Evolutionary conservation across 305 asterid genomes (phyloP), one percentile per base, ranked within the genome.

Genomic region (Caryopteris hybrid): DNA sequence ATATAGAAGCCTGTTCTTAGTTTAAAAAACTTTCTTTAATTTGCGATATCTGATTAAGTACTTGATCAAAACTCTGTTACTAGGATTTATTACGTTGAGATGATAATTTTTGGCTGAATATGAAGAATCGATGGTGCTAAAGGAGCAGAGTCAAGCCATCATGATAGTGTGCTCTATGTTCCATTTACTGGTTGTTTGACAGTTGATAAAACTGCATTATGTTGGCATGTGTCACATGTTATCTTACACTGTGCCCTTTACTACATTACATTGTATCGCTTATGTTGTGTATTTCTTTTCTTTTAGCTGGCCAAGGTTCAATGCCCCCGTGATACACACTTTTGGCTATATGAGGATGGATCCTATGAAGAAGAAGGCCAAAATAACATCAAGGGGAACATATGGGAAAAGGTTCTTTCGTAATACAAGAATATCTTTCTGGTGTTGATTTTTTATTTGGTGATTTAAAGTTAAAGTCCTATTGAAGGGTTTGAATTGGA

Each of bases 361-460:
- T 80, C 86, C 8, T 87, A 92, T 25, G 98, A 92, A 78, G 98
- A 87, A 70, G 96, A 92, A 87, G 98, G 98, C 21, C 95, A 92
- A 78, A 92, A 89, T 71, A 89, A 78, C 71, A 92, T 92, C 43
- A 82, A 77, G 76, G 96, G 96, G 41, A 77, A 82, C 79, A 87
- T 92, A 61, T 87, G 96, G 98, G 82, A 75, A 80, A 92, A 84
- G 94, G 98, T 89, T 78, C 54, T 66, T 67, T 50, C 55, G 31
- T 68, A 73, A 2, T 13, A 71, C 10, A 58, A 50, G 23, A 36
- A 46, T 14, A 61, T 41, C 16, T 9, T 41, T 16, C 53, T 39
- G 5, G 16, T 5, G 8, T 18, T 14, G 42, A 65, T 61, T 8
- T 31, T 57, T 5, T 43, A n/a, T 27, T 21, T 67, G 62, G 20